Evolutionary conservation across 2,329 filamentous ascomycete species (phyloP), one percentile per base, ranked within the genome.

Genomic region (Aspergillus proliferans): DNA sequence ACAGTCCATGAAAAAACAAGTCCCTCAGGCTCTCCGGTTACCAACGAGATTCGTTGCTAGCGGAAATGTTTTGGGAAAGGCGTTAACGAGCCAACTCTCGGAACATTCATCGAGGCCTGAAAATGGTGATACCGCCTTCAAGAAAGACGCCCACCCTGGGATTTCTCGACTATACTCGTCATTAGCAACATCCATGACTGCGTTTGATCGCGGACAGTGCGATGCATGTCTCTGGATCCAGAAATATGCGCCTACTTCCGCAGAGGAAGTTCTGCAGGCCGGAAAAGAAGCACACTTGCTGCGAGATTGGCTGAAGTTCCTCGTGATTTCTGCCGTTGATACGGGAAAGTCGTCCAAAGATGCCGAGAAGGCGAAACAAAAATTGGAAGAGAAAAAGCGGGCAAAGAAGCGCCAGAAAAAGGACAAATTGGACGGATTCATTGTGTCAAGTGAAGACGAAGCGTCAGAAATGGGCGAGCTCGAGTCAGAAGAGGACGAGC

Each of bases 361-460:
- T 53, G 48, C 43, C 34, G 55, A 53, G 19, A 60, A 56, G 51
- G 49, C 39, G 28, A 64, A 65, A 43, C 42, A 50, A 56, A 56
- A 57, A 45, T 46, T 40, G 50, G 51, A 53, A 28, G 56, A 59
- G 19, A 65, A 58, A 59, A 73, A 62, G 51, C 53, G 50, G 60
- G 73, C 58, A 52, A 88, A 85, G 63, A 87, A 82, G 66, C 80
- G 82, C 52, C 86, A 84, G 62, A 83, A 83, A 63, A 71, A 70
- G 1, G 84, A 86, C 54, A 88, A 88, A 54, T 70, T 93, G 1
- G 86, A 93, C 55, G 86, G 79, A 1, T 95, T 96, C 56, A 76
- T 96, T 43, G 79, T 94, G 14, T 83, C 84, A 14, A 88, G 84
- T 57, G 88, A 87, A 44, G 86, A 94, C 51, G 87, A 95, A 58